Evolutionary conservation across 352 stramenopile genomes (phyloP), one percentile per base, ranked within the genome.

Genomic region (Globisporangium abappressorium): DNA sequence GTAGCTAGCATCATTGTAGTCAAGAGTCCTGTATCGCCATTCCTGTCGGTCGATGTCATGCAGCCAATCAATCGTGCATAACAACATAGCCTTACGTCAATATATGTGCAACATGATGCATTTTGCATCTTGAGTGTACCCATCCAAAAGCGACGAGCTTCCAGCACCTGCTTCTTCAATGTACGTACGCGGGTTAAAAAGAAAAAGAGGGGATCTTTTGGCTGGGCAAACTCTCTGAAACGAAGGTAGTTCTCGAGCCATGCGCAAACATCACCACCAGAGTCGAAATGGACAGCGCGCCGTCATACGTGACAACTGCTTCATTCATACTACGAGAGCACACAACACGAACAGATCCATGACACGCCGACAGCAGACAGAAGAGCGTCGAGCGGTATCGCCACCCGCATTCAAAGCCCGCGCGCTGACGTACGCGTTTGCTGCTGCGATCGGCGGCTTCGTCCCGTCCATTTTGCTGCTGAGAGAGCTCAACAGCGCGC

Each of bases 391-490:
- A n/a, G 41, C 15, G 5, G 5, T 18, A 49, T 18, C 41, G 5
- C 15, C 41, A 22, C 5, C 7, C 47, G 47, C 47, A 12, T 12
- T 28, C 6, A 26, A 54, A 12, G 26, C 20, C 30, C 5, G 8
- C 46, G 12, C 24, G 30, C 6, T 34, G 46, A 15, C 26, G 15
- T 53, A 53, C 61, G 30, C 47, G 5, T 75, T 78, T 43, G 57
- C 64, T 5, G 70, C 73, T 43, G 54, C 70, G 34, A 20, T 55
- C 33, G 65, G 66, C 30, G 73, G 67, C 8, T 24, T 79, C 47
- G 34, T 69, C 53, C 73, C 73, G 14, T 74, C 73, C 26, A 5
- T 69, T 24, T n/a, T 77, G 34, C 61, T 75, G 15, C 36, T 77
- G 6, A 47, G 63, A 5, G 51, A 70, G 22, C 60, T 34, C 24